Percentiles rank a stretch among this genome's conserved stretches.
Conservation (phyloP, 495 filamentous ascomycete genomes). For the Penicillium maclennaniae region DNA sequence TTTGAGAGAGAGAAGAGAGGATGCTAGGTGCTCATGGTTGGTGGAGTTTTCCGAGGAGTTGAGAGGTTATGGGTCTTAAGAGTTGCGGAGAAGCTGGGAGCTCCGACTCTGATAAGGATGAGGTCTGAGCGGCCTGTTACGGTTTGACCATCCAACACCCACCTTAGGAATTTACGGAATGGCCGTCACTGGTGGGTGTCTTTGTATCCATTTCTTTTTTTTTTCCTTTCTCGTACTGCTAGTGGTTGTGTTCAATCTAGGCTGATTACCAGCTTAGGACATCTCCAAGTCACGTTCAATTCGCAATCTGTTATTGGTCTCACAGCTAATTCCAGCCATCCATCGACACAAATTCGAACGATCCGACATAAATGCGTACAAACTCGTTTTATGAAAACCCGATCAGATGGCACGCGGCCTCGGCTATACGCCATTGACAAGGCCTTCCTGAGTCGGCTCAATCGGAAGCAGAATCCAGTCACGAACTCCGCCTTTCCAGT, state of each 20-base stretch:
- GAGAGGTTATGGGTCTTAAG: constrained; percentile 8
- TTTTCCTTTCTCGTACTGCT: not conserved
- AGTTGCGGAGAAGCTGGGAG: constrained; percentile 29
- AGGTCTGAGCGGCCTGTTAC: not conserved
- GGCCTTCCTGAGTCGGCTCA: constrained; percentile 18
- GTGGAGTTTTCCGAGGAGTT: constrained; percentile 19
- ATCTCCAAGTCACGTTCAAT: not conserved
- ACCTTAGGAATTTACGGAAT: not conserved
- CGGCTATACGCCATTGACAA: constrained; percentile 39
- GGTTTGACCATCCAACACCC: not conserved
- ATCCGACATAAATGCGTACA: not conserved
- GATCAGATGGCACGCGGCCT: not conserved
- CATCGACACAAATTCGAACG: not conserved
- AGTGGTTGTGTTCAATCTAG: not conserved
- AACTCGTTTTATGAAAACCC: not conserved
- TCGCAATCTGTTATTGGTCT: not conserved
- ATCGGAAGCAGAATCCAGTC: constrained; percentile 60
- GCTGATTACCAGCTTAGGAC: not conserved
- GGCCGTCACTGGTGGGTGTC: not conserved
- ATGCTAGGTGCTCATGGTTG: constrained; percentile 2
- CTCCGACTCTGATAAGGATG: constrained; percentile 19
- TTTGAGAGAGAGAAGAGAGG: not conserved
- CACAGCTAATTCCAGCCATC: not conserved
- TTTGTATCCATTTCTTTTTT: not conserved
- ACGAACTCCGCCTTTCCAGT: constrained; percentile 75